A percentile compares a stretch with the other conserved stretches of the same genome.
These are phyloP conservation scores for Cochlearia excelsa DNA, from an alignment of 345 rosid species.

Conservation along the genomic window DNA sequence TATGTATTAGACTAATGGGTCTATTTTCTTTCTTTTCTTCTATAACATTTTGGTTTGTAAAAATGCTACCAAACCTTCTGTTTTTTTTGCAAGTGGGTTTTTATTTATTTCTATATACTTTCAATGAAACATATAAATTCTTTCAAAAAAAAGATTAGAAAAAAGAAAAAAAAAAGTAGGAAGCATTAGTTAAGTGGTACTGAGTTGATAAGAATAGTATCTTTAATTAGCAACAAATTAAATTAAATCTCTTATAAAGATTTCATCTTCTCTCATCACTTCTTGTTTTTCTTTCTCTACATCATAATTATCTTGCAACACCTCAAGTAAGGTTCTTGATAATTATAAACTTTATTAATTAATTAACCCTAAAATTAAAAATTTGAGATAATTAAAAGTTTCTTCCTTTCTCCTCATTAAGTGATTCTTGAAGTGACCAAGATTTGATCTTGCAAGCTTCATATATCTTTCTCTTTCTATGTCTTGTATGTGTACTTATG, in stretches of 20 bases:
- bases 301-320: not conserved
- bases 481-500: too few species aligned
- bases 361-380: not conserved
- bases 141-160: constrained; percentile 14
- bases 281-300: constrained; percentile 13
- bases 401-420: not conserved
- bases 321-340: constrained; percentile 8
- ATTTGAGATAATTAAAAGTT: not conserved
- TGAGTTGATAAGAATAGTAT: constrained; percentile 34
- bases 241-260: constrained; percentile 17
- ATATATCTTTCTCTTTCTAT: too few species aligned
- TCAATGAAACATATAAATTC: constrained; percentile 10
- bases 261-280: constrained; percentile 20
- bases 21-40: constrained; percentile 34
- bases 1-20: constrained; percentile 40
- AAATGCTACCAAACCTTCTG: constrained; percentile 41
- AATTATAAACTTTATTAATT: not conserved
- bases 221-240: constrained; percentile 17
- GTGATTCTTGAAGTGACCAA: too few species aligned
- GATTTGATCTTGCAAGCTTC: too few species aligned
- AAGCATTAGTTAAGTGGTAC: constrained; percentile 41
- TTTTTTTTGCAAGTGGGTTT: constrained; percentile 43
- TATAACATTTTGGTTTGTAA: constrained; percentile 15
- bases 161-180: constrained; percentile 18
- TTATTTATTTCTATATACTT: too few species aligned